Evolutionary conservation across 2,329 filamentous ascomycete genomes (phyloP).

Genomic region (Fusarium sp.): DNA sequence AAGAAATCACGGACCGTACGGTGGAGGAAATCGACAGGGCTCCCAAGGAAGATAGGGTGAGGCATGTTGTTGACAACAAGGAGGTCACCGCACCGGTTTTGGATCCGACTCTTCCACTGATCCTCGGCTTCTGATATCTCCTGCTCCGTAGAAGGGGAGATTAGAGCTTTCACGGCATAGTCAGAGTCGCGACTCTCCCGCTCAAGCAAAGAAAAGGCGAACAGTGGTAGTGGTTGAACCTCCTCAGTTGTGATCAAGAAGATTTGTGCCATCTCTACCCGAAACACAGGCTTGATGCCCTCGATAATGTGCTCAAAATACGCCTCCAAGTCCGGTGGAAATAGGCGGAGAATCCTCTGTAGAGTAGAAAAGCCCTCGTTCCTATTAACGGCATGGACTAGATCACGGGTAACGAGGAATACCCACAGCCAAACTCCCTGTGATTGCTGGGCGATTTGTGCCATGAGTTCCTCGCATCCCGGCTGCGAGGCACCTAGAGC

Average conservation of each 20-base stretch:
- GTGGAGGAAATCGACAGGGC: conserved; percentile 14
- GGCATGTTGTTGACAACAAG: conserved; percentile 1
- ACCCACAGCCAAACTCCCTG: conserved; percentile 23
- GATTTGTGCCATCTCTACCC: neutral
- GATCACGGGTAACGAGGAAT: neutral
- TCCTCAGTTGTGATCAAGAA: conserved; percentile 8
- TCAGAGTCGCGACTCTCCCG: neutral
- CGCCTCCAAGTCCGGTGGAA: neutral
- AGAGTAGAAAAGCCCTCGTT: neutral
- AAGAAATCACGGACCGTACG: neutral
- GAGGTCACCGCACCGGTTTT: conserved; percentile 11
- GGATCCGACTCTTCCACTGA: neutral
- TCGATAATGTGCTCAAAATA: conserved; percentile 3
- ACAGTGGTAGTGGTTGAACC: conserved; percentile 9
- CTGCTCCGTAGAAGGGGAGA: neutral
- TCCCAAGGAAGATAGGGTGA: conserved; percentile 1
- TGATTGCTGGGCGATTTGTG: neutral
- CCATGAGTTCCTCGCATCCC: neutral
- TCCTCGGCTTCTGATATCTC: neutral
- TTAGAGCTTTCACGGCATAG: neutral
- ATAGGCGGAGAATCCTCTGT: neutral
- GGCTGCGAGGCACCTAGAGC: neutral
- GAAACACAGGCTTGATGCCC: neutral
- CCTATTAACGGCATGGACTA: neutral
- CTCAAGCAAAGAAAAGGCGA: neutral